A percentile compares a stretch with the other conserved stretches of the same genome.
Evolutionary conservation across 129 eudicot genomes (phyloP).

Genomic region (carrot (Daucus carota)): DH1_v3.0 NC_030382.2:58824501-58825000

Average conservation of each 20-base stretch:
- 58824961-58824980: conserved; percentile 11
- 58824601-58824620: background rate
- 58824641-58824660: conserved; percentile 75
- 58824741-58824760: conserved; percentile 61
- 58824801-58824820: background rate
- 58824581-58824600: background rate
- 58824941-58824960: conserved; percentile 7
- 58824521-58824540: conserved; percentile 47
- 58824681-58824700: conserved; percentile 84
- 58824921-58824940: conserved; percentile 43
- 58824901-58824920: conserved; percentile 75
- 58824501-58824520: conserved; percentile 87
- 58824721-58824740: conserved; percentile 95
- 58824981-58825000: background rate
- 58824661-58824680: conserved; percentile 83
- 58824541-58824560: background rate
- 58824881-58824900: conserved; percentile 55
- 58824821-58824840: conserved; percentile 50
- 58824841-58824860: conserved; percentile 92
- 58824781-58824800: conserved; percentile 8
- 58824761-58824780: conserved; percentile 9
- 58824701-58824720: conserved; percentile 93
- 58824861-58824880: conserved; percentile 80
- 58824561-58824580: background rate
- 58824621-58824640: conserved; percentile 51